phyloP scores from a whole-genome alignment of 345 rosid genomes.

The Passiflora organensis region DNA sequence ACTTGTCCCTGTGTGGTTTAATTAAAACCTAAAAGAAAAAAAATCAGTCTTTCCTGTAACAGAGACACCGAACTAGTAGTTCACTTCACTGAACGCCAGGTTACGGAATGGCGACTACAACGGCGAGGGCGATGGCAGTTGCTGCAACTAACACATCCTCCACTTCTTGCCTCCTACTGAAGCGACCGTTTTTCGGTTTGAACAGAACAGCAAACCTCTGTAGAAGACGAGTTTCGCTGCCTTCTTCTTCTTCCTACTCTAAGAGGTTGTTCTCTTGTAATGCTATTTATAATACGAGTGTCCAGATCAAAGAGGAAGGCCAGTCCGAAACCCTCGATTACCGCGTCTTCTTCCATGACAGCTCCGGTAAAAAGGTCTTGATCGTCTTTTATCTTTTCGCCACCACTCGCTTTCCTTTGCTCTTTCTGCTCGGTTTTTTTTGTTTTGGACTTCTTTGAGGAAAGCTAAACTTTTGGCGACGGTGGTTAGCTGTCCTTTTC shows the following conservation, averaged over 20 bases:
- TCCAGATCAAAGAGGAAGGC: slow-evolving; percentile 62
- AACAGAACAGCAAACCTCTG: slow-evolving; percentile 20
- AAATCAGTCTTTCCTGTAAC: not conserved
- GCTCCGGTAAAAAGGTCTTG: slow-evolving; percentile 60
- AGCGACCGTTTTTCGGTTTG: slow-evolving; percentile 28
- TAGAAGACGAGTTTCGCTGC: slow-evolving; percentile 18
- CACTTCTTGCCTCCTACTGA: slow-evolving; percentile 37
- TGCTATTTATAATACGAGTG: slow-evolving; percentile 55
- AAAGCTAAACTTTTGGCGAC: not conserved
- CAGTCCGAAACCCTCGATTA: slow-evolving; percentile 76
- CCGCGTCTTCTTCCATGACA: slow-evolving; percentile 64
- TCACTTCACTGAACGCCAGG: too few relatives aligned
- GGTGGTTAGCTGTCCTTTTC: too few relatives aligned
- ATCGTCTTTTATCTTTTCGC: not conserved
- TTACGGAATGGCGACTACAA: slow-evolving; percentile 35
- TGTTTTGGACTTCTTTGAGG: not conserved
- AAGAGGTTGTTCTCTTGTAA: slow-evolving; percentile 53
- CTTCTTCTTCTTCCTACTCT: slow-evolving; percentile 22
- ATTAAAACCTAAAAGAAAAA: not conserved
- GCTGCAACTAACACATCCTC: slow-evolving; percentile 31
- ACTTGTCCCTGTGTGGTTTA: slow-evolving; percentile 3
- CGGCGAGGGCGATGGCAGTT: slow-evolving; percentile 46
- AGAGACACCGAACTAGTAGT: not conserved
- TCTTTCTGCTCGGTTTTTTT: not conserved
- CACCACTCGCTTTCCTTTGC: not conserved